Conservation (phyloP, 2,329 filamentous ascomycete genomes). For the Sordariomycetes sp. region DNA sequence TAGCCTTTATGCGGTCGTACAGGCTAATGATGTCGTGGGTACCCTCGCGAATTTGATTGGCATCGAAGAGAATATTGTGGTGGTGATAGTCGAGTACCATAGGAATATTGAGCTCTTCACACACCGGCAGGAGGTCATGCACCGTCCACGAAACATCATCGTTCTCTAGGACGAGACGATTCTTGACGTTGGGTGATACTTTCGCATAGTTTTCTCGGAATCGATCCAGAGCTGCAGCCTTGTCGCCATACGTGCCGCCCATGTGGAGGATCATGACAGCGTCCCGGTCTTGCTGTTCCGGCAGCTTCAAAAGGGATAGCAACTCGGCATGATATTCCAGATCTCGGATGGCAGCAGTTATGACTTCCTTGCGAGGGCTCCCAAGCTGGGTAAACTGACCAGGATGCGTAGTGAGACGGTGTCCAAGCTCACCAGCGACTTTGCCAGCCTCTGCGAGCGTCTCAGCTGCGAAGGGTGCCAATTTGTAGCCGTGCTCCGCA, state of each 20-base stretch:
- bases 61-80: constrained; percentile 87
- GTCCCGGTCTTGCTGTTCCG: constrained; percentile 69
- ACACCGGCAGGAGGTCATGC: constrained; percentile 81
- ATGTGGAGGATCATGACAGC: constrained; percentile 94
- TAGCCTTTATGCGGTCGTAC: constrained; percentile 69
- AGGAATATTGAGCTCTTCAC: constrained; percentile 89
- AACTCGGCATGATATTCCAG: constrained; percentile 84
- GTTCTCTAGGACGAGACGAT: constrained; percentile 81
- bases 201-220: constrained; percentile 67
- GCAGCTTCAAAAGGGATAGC: constrained; percentile 66
- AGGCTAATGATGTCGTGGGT: constrained; percentile 70
- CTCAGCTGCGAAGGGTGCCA: constrained; percentile 75
- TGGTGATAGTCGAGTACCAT: constrained; percentile 91
- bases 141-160: constrained; percentile 92
- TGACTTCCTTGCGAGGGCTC: constrained; percentile 69
- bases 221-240: constrained; percentile 64
- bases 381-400: constrained; percentile 91
- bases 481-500: constrained; percentile 73
- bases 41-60: constrained; percentile 61
- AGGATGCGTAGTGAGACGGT: constrained; percentile 83
- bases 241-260: constrained; percentile 86
- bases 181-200: constrained; percentile 63
- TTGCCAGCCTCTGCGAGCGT: constrained; percentile 67
- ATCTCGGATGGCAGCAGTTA: constrained; percentile 69
- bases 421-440: constrained; percentile 68